Evolutionary conservation across 116 monocot species (phyloP).

Genomic region (Iris pallida): DNA sequence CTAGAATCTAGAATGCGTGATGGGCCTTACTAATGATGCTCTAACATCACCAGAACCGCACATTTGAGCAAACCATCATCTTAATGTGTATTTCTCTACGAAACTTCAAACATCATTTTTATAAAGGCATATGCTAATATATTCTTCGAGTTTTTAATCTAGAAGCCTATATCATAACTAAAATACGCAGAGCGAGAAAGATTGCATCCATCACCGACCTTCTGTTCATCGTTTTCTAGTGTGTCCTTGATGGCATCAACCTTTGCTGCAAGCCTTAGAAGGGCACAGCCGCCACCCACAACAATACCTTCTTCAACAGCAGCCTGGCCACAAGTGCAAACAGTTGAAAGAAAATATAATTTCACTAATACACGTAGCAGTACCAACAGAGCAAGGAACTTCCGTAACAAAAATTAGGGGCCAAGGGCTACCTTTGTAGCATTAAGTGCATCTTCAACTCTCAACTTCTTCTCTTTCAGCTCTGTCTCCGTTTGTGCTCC

Average conservation of each 20-base stretch:
- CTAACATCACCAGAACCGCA: no score
- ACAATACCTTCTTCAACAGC: conserved; percentile 90
- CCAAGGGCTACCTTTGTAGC: conserved; percentile 62
- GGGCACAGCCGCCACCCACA: conserved; percentile 79
- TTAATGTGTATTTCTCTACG: no score
- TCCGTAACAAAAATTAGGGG: not conserved
- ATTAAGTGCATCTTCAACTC: conserved; percentile 93
- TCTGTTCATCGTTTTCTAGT: conserved; percentile 81
- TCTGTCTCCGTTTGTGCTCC: conserved; percentile 88
- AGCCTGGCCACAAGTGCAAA: conserved; percentile 28
- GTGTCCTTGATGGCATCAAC: conserved; percentile 80
- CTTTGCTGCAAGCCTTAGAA: conserved; percentile 69
- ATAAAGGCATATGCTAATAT: no score
- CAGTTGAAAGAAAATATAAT: no score
- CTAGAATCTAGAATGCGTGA: no score
- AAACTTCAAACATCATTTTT: no score
- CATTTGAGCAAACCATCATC: no score
- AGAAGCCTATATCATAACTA: no score
- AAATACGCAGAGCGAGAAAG: not conserved
- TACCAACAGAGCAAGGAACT: not conserved
- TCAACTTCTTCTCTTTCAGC: conserved; percentile 85
- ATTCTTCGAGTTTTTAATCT: no score
- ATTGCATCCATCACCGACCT: conserved; percentile 15
- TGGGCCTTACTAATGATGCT: no score
- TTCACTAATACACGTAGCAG: not conserved